Conservation (phyloP, 2,329 filamentous ascomycete genomes). For the Ophiostoma populinum region DNA sequence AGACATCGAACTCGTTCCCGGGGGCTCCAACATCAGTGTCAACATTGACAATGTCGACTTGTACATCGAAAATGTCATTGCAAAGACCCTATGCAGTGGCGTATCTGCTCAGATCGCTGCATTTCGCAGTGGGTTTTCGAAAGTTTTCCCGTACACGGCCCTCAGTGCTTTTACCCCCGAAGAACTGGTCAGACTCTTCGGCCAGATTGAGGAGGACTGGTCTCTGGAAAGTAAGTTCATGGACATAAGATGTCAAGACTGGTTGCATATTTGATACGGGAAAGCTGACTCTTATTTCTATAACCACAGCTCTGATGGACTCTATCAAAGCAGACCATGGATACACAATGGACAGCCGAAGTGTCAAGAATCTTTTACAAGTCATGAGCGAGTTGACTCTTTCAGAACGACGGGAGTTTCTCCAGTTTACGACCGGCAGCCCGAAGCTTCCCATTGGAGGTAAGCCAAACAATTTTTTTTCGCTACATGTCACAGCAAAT, state of each 20-base stretch:
- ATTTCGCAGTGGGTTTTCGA: constrained; percentile 79
- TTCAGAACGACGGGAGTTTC: constrained; percentile 70
- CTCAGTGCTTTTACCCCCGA: constrained; percentile 86
- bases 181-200: constrained; percentile 89
- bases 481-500: neutral
- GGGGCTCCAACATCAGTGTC: constrained; percentile 58
- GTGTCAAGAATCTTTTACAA: constrained; percentile 80
- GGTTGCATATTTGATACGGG: too few relatives aligned
- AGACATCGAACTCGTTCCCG: constrained; percentile 60
- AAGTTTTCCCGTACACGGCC: constrained; percentile 90
- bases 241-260: too few relatives aligned
- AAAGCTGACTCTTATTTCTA: too few relatives aligned
- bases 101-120: constrained; percentile 81
- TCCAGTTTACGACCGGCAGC: constrained; percentile 95
- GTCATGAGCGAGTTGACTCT: constrained; percentile 76
- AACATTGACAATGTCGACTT: constrained; percentile 81
- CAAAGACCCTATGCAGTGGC: constrained; percentile 77
- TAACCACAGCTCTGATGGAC: constrained; percentile 63
- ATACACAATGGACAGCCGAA: constrained; percentile 96
- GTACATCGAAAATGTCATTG: constrained; percentile 80
- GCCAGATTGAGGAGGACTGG: constrained; percentile 89
- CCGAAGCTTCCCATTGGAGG: constrained; percentile 96
- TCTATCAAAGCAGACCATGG: constrained; percentile 98
- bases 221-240: constrained; percentile 75
- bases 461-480: constrained; percentile 28